Percentiles rank a stretch among this genome's conserved stretches.
These are phyloP conservation scores for Populus pruinosa DNA, from an alignment of 345 rosid genomes.

Conservation along the genomic window DNA sequence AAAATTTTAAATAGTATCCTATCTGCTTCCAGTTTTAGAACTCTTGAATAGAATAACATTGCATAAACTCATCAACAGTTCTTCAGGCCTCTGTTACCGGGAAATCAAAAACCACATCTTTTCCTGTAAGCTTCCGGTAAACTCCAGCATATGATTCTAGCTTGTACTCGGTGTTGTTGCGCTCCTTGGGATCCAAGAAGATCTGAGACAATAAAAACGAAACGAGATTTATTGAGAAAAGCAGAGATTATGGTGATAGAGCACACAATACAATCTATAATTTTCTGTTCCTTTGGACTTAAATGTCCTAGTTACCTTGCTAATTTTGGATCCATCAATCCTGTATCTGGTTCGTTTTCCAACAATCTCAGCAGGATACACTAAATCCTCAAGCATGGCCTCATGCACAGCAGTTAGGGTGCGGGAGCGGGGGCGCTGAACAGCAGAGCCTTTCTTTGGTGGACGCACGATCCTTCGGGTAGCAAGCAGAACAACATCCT, in stretches of 20 bases:
- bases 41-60: background rate
- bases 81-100: conserved; percentile 58
- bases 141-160: conserved; percentile 68
- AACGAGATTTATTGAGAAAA: too few species aligned
- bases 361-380: conserved; percentile 87
- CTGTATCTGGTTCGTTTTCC: conserved; percentile 75
- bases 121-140: conserved; percentile 82
- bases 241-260: background rate
- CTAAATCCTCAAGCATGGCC: conserved; percentile 79
- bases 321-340: conserved; percentile 73
- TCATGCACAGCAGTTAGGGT: conserved; percentile 82
- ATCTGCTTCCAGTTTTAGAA: conserved; percentile 5
- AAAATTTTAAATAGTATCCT: conserved; percentile 9
- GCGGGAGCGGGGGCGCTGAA: conserved; percentile 72
- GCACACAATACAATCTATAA: background rate
- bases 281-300: background rate
- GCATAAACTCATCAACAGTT: background rate
- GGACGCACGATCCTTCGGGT: conserved; percentile 78
- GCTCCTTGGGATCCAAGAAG: conserved; percentile 73
- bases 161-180: conserved; percentile 77
- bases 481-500: conserved; percentile 76
- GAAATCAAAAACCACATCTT: conserved; percentile 82
- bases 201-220: conserved; percentile 34
- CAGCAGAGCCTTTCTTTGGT: conserved; percentile 95
- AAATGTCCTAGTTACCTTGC: conserved; percentile 39